These are phyloP conservation scores for Leccinum incarnatum DNA, from an alignment of 768 basidiomycete species.

Conservation along the genomic window DNA sequence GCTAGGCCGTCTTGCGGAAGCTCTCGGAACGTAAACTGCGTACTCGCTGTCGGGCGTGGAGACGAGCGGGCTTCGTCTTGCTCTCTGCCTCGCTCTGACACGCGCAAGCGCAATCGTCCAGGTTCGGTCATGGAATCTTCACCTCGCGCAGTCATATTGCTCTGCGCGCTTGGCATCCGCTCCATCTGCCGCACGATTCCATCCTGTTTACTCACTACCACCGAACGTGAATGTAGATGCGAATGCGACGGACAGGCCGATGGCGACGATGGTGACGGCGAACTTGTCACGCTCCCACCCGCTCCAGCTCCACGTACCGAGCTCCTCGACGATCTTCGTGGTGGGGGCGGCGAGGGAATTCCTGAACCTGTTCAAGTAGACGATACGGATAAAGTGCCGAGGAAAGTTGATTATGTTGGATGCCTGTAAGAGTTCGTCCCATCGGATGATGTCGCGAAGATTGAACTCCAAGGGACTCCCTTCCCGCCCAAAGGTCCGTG, in stretches of 20 bases:
- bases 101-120: not conserved
- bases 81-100: not conserved
- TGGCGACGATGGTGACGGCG: conserved; percentile 1
- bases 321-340: conserved; percentile 15
- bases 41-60: conserved; percentile 14
- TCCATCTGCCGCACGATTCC: conserved; percentile 15
- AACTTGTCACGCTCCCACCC: conserved; percentile 3
- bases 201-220: conserved; percentile 6
- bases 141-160: conserved; percentile 31
- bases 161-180: conserved; percentile 23
- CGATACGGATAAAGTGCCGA: too few species aligned
- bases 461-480: too few species aligned
- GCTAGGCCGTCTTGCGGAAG: conserved; percentile 28
- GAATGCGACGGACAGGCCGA: not conserved
- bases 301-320: conserved; percentile 12
- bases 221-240: not conserved
- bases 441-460: too few species aligned
- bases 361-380: too few species aligned
- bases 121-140: conserved; percentile 4
- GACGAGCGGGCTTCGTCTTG: conserved; percentile 3
- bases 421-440: too few species aligned
- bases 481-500: too few species aligned
- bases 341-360: conserved; percentile 26
- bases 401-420: too few species aligned
- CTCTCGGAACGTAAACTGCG: conserved; percentile 49